These are phyloP conservation scores for Rosa chinensis DNA, from an alignment of 306 rosid species.

Conservation along the genomic window DNA sequence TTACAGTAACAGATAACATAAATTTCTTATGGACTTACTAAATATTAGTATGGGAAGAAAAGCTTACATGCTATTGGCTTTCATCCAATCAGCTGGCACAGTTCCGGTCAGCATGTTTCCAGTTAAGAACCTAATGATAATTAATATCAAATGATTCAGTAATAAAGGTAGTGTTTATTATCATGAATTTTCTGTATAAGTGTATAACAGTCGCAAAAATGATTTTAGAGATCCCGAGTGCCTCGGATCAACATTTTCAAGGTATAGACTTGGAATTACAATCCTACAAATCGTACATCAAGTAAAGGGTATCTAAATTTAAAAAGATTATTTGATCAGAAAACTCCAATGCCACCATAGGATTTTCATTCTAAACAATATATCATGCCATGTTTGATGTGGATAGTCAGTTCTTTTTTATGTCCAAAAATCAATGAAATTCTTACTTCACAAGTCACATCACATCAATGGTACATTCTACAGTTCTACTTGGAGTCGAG, in stretches of 20 bases:
- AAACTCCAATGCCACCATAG: background rate
- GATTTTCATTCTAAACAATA: background rate
- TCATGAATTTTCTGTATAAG: background rate
- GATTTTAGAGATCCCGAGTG: background rate
- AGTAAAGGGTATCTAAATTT: background rate
- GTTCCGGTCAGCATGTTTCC: slow-evolving; percentile 55
- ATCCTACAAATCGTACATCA: background rate
- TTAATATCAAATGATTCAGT: slow-evolving; percentile 1
- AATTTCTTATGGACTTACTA: background rate
- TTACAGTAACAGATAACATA: background rate
- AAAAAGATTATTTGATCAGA: no score
- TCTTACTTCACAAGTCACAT: background rate
- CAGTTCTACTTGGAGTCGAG: no score
- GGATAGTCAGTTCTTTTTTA: background rate
- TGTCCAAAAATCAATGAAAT: background rate
- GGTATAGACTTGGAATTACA: background rate
- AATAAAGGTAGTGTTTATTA: background rate
- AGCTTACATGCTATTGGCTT: slow-evolving; percentile 39
- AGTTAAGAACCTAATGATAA: slow-evolving; percentile 49
- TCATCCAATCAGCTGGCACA: slow-evolving; percentile 42
- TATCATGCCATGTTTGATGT: background rate
- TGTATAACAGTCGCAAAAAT: background rate
- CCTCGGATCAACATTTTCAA: background rate
- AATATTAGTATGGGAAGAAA: slow-evolving; percentile 16
- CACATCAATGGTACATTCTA: background rate